A percentile compares a stretch with the other conserved stretches of the same genome.
phyloP scores from a whole-genome alignment of 2,329 filamentous ascomycete genomes.

The Sclerotinia minor region DNA sequence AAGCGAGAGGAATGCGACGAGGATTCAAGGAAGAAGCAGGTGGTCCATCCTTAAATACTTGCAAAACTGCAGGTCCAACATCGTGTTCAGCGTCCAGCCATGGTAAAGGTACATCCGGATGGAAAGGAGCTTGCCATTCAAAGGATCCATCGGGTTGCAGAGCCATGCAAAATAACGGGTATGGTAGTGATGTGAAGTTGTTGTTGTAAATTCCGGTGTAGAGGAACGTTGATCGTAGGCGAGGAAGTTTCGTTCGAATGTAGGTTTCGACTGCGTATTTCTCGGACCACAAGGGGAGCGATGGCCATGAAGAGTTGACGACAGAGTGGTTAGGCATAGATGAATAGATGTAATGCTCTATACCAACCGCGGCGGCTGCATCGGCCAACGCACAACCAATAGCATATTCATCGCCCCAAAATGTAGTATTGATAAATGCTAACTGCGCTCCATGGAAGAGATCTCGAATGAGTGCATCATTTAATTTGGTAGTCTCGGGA shows the following conservation, averaged over 20 bases:
- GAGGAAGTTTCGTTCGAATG: slow-evolving; percentile 62
- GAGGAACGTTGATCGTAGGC: slow-evolving; percentile 80
- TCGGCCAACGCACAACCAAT: slow-evolving; percentile 88
- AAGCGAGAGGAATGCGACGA: slow-evolving; percentile 80
- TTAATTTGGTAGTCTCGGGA: slow-evolving; percentile 66
- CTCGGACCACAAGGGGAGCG: slow-evolving; percentile 84
- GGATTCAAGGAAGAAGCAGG: slow-evolving; percentile 61
- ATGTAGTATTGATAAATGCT: slow-evolving; percentile 97
- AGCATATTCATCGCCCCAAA: slow-evolving; percentile 89
- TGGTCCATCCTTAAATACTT: slow-evolving; percentile 92
- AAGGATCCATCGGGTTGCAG: slow-evolving; percentile 82
- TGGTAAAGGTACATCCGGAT: slow-evolving; percentile 82
- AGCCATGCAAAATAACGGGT: slow-evolving; percentile 95
- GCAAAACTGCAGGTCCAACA: slow-evolving; percentile 84
- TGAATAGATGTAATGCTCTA: slow-evolving; percentile 93
- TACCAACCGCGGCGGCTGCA: slow-evolving; percentile 78
- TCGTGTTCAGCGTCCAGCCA: slow-evolving; percentile 98
- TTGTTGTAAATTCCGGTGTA: slow-evolving; percentile 99
- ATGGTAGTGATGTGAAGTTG: slow-evolving; percentile 91
- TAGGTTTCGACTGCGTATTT: slow-evolving; percentile 95
- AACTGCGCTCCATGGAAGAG: slow-evolving; percentile 83
- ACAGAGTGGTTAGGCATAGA: slow-evolving; percentile 94
- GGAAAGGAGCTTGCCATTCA: slow-evolving; percentile 90
- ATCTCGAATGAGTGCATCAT: slow-evolving; percentile 68
- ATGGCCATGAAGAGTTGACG: slow-evolving; percentile 68